Conservation (phyloP, 176 grass and related monocot genomes). For the Oryza glumipatula region DNA sequence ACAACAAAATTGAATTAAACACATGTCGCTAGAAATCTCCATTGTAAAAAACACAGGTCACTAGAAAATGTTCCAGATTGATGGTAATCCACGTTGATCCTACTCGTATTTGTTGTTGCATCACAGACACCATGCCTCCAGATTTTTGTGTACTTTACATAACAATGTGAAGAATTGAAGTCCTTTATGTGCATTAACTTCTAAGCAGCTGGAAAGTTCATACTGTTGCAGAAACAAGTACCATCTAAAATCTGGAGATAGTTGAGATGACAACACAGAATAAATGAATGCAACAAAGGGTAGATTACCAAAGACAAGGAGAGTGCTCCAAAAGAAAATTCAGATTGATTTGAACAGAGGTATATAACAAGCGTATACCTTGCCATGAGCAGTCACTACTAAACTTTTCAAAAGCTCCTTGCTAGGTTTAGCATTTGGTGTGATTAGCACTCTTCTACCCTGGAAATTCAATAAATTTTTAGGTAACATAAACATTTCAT, state of each 20-base stretch:
- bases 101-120: neutral
- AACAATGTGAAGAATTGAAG: slow-evolving; percentile 4
- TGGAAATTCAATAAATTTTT: slow-evolving; percentile 35
- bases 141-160: neutral
- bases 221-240: neutral
- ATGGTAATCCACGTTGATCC: neutral
- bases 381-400: slow-evolving; percentile 70
- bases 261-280: neutral
- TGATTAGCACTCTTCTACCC: slow-evolving; percentile 80
- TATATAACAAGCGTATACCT: slow-evolving; percentile 56
- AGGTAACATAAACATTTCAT: neutral
- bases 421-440: slow-evolving; percentile 71
- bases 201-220: neutral
- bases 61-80: slow-evolving; percentile 4
- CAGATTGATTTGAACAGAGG: neutral
- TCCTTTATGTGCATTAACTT: slow-evolving; percentile 6
- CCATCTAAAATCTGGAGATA: neutral
- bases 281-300: slow-evolving; percentile 24
- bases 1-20: neutral
- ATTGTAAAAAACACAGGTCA: neutral
- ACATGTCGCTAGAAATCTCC: neutral
- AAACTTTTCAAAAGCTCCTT: slow-evolving; percentile 76
- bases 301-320: slow-evolving; percentile 14
- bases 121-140: neutral
- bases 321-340: neutral